Evolutionary conservation across 108 stramenopile species (phyloP).

Genomic region (Chaetoceros tenuissimus): DNA sequence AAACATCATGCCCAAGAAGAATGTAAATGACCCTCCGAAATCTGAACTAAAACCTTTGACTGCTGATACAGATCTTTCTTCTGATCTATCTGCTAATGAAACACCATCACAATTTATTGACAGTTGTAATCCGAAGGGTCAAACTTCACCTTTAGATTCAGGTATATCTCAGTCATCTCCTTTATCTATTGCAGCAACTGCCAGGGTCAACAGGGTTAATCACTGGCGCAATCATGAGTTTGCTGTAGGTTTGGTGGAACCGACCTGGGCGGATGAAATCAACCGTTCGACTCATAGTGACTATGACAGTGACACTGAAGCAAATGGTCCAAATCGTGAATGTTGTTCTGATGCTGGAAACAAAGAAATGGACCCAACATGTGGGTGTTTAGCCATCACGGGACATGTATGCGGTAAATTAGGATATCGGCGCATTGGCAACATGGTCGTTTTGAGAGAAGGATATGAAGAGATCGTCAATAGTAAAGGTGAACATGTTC

Average conservation of each 20-base stretch:
- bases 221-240: slow-evolving; percentile 67
- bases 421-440: slow-evolving; percentile 74
- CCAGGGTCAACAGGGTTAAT: slow-evolving; percentile 9
- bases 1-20: too few species aligned
- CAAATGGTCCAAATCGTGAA: slow-evolving; percentile 7
- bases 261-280: slow-evolving; percentile 62
- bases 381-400: slow-evolving; percentile 58
- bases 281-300: neutral
- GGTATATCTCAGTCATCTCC: too few species aligned
- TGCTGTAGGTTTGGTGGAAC: slow-evolving; percentile 69
- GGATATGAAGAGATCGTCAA: slow-evolving; percentile 56
- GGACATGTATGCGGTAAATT: slow-evolving; percentile 51
- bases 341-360: slow-evolving; percentile 16
- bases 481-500: slow-evolving; percentile 28
- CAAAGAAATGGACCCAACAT: slow-evolving; percentile 46
- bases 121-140: too few species aligned
- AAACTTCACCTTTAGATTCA: too few species aligned
- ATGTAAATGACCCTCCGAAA: too few species aligned
- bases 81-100: too few species aligned
- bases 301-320: neutral
- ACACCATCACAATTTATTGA: too few species aligned
- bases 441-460: slow-evolving; percentile 79
- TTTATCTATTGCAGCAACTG: too few species aligned
- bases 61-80: too few species aligned
- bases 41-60: too few species aligned